Evolutionary conservation across 148 eudicot species (phyloP), one percentile per base, ranked within the genome.

Genomic region (Cornus florida): DNA sequence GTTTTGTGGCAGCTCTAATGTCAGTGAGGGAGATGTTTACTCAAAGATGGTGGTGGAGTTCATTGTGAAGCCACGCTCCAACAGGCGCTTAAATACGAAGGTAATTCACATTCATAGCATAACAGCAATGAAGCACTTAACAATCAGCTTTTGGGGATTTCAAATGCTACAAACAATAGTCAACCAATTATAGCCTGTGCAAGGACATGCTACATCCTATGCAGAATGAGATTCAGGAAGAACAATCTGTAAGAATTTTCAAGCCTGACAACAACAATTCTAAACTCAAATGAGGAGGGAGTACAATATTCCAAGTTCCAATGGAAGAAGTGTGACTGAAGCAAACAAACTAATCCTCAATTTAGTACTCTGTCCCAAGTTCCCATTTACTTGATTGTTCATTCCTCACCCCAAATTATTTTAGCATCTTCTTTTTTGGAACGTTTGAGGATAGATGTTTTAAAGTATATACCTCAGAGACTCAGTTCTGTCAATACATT

Each of bases 321-420:
- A 69, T 4, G 56, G 67, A 2, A n/a, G 14, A 83, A 75, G 82
- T 70, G 85, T 75, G 72, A 79, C 78, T 62, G 73, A 64, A 79
- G 79, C 73, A 71, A 71, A 22, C 19, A 43, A 41, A 41, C 8
- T 64, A 57, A 39, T 65, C 32, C 17, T 17, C 59, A 11, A 11
- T 53, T 16, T 4, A 16, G 59, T 53, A 14, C 59, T 16, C 59
- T 16, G 17, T 16, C 59, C 16, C 59, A 12, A 53, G 7, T 11
- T 53, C 59, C 2, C 59, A 53, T 50, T 50, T 10, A 50, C 57
- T 50, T 50, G 14, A 2, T 28, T 28, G 28, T 28, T 28, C 28
- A 28, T 28, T 28, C 28, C 13, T 10, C 13, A 2, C 8, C 57
- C 13, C 57, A 50, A 50, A 50, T 50, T 19, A 50, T 50, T 39